Percentiles rank a stretch among this genome's conserved stretches.
These are phyloP conservation scores for Hyphodiscus sp. DNA, from an alignment of 2,329 filamentous ascomycete species.

Conservation along the genomic window DNA sequence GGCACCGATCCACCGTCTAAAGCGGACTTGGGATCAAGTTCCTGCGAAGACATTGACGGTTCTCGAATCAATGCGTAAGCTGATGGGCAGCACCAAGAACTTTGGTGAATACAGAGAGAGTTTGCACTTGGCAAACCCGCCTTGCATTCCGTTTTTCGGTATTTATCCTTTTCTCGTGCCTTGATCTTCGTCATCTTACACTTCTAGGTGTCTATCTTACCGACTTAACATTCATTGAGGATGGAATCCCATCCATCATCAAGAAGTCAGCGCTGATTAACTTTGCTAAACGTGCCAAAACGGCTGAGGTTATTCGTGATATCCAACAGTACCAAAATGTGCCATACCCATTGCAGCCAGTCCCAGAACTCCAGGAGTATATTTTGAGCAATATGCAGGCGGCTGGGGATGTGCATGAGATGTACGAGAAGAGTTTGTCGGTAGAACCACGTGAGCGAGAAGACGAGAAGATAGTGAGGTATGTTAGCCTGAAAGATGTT, in stretches of 20 bases:
- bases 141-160: conserved; percentile 98
- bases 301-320: conserved; percentile 94
- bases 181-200: conserved; percentile 8
- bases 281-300: conserved; percentile 97
- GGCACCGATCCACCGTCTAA: conserved; percentile 88
- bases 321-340: conserved; percentile 99
- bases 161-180: conserved; percentile 30
- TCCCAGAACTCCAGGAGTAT: conserved; percentile 91
- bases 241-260: conserved; percentile 92
- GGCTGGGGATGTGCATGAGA: conserved; percentile 94
- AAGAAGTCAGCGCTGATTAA: conserved; percentile 98
- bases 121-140: conserved; percentile 85
- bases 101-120: conserved; percentile 95
- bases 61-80: conserved; percentile 82
- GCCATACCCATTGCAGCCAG: conserved; percentile 84
- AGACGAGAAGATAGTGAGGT: conserved; percentile 98
- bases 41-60: conserved; percentile 74
- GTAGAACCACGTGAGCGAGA: conserved; percentile 94
- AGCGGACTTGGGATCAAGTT: conserved; percentile 90
- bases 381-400: conserved; percentile 94
- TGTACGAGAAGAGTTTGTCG: conserved; percentile 95
- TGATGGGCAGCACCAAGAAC: conserved; percentile 98
- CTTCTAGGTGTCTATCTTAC: conserved; percentile 82
- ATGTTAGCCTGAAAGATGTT: conserved; percentile 22
- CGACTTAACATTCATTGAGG: conserved; percentile 96